Conservation (phyloP, 2,329 filamentous ascomycete species). For the Pleoardoris graminearum region DNA sequence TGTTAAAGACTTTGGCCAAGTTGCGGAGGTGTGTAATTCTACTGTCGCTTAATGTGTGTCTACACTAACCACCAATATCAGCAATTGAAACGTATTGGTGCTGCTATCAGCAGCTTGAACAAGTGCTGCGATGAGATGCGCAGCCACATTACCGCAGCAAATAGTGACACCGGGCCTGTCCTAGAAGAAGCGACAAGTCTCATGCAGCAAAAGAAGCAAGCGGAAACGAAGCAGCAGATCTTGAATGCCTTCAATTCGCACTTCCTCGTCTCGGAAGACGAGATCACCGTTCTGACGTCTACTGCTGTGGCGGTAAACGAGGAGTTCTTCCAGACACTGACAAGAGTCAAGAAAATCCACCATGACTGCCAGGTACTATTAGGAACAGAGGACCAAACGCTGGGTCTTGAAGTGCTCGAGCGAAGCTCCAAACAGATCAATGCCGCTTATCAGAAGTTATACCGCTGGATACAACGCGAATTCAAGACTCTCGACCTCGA, state of each 20-base stretch:
- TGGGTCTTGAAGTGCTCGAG: conserved; percentile 90
- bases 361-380: conserved; percentile 87
- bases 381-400: conserved; percentile 83
- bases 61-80: conserved; percentile 47
- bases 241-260: conserved; percentile 77
- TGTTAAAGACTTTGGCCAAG: conserved; percentile 82
- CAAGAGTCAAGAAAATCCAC: conserved; percentile 82
- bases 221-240: conserved; percentile 79
- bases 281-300: conserved; percentile 74
- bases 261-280: conserved; percentile 82
- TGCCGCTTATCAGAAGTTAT: conserved; percentile 90
- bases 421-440: conserved; percentile 86
- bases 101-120: conserved; percentile 77
- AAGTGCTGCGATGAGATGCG: conserved; percentile 80
- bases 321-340: conserved; percentile 76
- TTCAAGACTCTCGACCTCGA: conserved; percentile 92
- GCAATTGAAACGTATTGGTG: conserved; percentile 85
- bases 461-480: conserved; percentile 91
- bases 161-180: conserved; percentile 72
- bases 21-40: conserved; percentile 69
- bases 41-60: neutral
- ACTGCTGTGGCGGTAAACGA: conserved; percentile 83
- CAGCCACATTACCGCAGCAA: conserved; percentile 73
- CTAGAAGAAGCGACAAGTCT: conserved; percentile 77
- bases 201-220: conserved; percentile 70